A percentile compares a stretch with the other conserved stretches of the same genome.
These are phyloP conservation scores for Penicillium argentinense DNA, from an alignment of 495 filamentous ascomycete species.

Conservation along the genomic window DNA sequence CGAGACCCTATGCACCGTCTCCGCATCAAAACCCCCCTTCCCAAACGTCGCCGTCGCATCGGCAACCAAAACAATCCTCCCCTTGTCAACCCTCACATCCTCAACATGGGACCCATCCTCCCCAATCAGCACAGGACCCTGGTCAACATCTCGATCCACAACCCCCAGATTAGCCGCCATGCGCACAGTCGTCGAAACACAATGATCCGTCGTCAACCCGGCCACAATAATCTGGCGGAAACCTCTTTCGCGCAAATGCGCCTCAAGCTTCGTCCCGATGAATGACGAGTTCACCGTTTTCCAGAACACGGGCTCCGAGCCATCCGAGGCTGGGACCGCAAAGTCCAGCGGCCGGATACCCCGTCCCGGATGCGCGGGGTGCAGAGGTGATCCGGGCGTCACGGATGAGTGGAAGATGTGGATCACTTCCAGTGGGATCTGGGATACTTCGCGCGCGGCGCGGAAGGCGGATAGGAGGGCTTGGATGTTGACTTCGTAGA, in stretches of 20 bases:
- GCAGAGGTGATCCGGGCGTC: slow-evolving; percentile 27
- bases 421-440: slow-evolving; percentile 35
- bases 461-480: slow-evolving; percentile 45
- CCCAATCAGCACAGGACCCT: slow-evolving; percentile 14
- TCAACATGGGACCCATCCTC: slow-evolving; percentile 24
- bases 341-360: slow-evolving; percentile 39
- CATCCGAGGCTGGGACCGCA: slow-evolving; percentile 35
- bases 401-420: slow-evolving; percentile 49
- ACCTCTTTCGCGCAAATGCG: slow-evolving; percentile 31
- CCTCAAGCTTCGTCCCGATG: slow-evolving; percentile 46
- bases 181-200: slow-evolving; percentile 49
- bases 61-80: slow-evolving; percentile 43
- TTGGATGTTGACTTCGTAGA: slow-evolving; percentile 44
- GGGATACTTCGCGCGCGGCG: slow-evolving; percentile 17
- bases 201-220: slow-evolving; percentile 52
- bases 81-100: slow-evolving; percentile 28
- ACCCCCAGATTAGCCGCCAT: slow-evolving; percentile 52
- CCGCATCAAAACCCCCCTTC: slow-evolving; percentile 44
- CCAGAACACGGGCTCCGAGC: slow-evolving; percentile 43
- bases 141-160: slow-evolving; percentile 29
- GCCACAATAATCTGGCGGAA: slow-evolving; percentile 42
- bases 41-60: slow-evolving; percentile 51
- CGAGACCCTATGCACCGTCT: slow-evolving; percentile 47
- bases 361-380: slow-evolving; percentile 29
- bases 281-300: slow-evolving; percentile 52